Base-by-base conservation (phyloP, 2,329 filamentous ascomycete species). In the Eutypa lata region DNA sequence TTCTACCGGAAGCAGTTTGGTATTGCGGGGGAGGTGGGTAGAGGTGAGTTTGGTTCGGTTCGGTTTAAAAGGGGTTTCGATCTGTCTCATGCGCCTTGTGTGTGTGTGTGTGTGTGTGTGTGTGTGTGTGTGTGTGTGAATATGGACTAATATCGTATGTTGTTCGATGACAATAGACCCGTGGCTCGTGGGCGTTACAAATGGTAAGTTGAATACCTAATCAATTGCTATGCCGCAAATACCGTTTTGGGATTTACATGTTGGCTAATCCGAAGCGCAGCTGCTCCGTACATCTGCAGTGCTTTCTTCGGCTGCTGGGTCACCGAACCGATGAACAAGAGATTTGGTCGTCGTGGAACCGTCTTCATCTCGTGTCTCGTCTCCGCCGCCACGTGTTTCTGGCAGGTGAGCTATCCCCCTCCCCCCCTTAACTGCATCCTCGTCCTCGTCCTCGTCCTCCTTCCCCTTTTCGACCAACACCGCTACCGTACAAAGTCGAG, bases 271-370 rank as follows among this genome's bases (percentile, higher is more conserved):
- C n/a, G n/a, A 51, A 5, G 49, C 37, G 50, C 19, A 68, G 65
- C 71, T 44, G 79, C 79, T 0, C 82, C 82, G 0, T 86, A 87
- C 58, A 77, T 90, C 21, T 83, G 83, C 70, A 90, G 84, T 58
- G 84, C 86, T 3, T 70, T 89, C 43, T 68, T 87, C 47, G 86
- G 87, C 19, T 90, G 87, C 69, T 91, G 88, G 88, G 73, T 87
- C 46, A 90, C 86, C 0, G 83, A 86, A 37, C 88, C 88, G 1
- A 79, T 90, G 68, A 91, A 91, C 70, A 81, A 84, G 51, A 73
- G 65, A 55, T 86, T 90, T 56, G 89, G 88, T 13, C 82, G 88
- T 47, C 79, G 87, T 2, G 87, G 88, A 13, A 89, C 86, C 2
- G 84, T 90, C 47, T 89, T 89, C 65, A 73, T 89, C 35, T 82